These are phyloP conservation scores for Fonsecaea pedrosoi DNA, from an alignment of 2,329 filamentous ascomycete genomes.

Conservation along the genomic window DNA sequence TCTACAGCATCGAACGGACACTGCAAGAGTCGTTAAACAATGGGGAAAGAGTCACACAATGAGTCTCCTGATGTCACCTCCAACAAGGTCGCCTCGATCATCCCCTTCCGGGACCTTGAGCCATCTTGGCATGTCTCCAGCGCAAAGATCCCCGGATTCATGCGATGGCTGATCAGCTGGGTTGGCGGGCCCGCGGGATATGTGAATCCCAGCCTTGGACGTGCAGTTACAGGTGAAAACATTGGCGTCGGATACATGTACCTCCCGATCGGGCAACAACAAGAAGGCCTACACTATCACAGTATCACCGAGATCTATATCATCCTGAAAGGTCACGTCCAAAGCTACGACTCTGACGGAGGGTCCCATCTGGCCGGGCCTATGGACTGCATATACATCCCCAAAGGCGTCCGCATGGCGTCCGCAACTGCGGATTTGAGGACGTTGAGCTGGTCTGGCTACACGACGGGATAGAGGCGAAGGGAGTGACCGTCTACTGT, in stretches of 20 bases:
- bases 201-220: not conserved
- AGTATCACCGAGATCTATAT: conserved; percentile 13
- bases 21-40: too few relatives aligned
- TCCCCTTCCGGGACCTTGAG: not conserved
- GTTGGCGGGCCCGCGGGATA: not conserved
- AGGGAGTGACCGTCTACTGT: conserved; percentile 6
- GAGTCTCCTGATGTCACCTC: too few relatives aligned
- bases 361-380: conserved; percentile 7
- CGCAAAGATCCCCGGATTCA: not conserved
- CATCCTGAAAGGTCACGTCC: conserved; percentile 4
- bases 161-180: not conserved
- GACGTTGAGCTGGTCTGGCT: conserved; percentile 18
- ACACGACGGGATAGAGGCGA: conserved; percentile 18
- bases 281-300: not conserved
- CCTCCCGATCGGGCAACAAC: not conserved
- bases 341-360: conserved; percentile 11
- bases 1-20: too few relatives aligned
- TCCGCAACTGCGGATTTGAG: conserved; percentile 3
- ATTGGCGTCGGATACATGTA: not conserved
- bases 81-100: not conserved
- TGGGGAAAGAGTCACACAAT: too few relatives aligned
- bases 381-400: conserved; percentile 22
- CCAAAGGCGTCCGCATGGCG: conserved; percentile 17
- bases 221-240: not conserved
- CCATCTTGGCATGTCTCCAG: not conserved